Base-by-base conservation (phyloP, 306 rosid species). In the Hippophae rhamnoides region DNA sequence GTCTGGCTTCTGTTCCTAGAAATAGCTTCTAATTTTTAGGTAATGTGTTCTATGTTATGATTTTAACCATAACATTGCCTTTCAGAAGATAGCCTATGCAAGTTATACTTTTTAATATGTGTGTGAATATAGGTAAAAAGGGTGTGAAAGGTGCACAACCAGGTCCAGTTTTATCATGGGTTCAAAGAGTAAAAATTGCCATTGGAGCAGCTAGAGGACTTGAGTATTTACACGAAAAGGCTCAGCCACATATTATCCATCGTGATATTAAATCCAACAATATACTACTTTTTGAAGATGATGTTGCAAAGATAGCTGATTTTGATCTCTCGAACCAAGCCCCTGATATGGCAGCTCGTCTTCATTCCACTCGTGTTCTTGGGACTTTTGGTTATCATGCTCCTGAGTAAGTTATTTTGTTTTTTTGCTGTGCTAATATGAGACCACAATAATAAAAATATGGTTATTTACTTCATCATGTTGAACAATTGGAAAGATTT, bases 361-460 rank as follows among this genome's bases (percentile, higher is more conserved):
- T 87, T 60, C 95, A 87, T 70, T 87, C 95, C 40, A 87, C 95
- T 69, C 95, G 95, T 73, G 95, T 87, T 72, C 95, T 87, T 43
- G 95, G 95, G 65, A 84, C 95, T 48, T 87, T 87, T 25, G 95
- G 95, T 64, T 87, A 87, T 69, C 84, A 86, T 81, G 95, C 95
- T 74, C 96, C 96, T 9, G 96, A 87, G 93, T 87, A 72, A 65
- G 89, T 61, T 48, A 47, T 81, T 31, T 2, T 31, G 38, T 56
- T 50, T 12, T 12, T 12, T 13, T 11, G 6, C 14, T 12, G 53
- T 0, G 14, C 38, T 31, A 31, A 31, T 31, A 31, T 2, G 38
- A 31, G 38, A 31, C 38, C 38, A 31, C 38, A 31, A 31, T 31
- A 31, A 31, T 31, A 31, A 31, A 31, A 31, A 31, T 31, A 4